Evolutionary conservation across 306 rosid species (phyloP), one percentile per base, ranked within the genome.

Genomic region (Castanea sativa): DNA sequence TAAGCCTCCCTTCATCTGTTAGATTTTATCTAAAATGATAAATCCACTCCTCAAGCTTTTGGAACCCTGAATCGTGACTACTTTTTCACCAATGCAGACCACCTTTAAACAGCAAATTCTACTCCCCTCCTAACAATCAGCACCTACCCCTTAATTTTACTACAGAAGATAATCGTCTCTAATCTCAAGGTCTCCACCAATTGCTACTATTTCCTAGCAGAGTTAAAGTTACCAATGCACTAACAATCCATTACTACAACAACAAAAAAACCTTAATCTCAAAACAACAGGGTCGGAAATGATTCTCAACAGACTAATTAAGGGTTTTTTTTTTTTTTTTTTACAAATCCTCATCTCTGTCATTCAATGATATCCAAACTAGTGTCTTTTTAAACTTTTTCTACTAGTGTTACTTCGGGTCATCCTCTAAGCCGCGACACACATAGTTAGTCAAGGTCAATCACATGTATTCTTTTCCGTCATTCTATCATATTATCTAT

Each of bases 361-460:
- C 16, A 49, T 49, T 49, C 15, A 10, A 49, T 49, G 15, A 10
- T 49, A 49, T 49, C 53, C 53, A 49, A 49, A 49, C 1, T 49
- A 10, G 15, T 38, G 45, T 38, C 45, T 38, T 38, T 38, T 38
- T 38, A 7, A 38, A 38, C 45, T 38, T 38, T 38, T 38, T 38
- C 45, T 7, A 38, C 45, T 7, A 2, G 45, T 38, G 45, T 7
- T 38, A 38, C 7, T 38, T 38, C 11, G 2, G 45, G 45, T 38
- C 45, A 38, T 38, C 45, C 2, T 38, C 45, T 38, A 38, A 38
- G 45, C 45, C 45, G 11, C 2, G 0, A 38, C 11, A 38, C 45
- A 38, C 45, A 1, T 0, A 0, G 1, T 38, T 0, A 38, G 10
- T 38, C 45, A 38, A 38, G 11, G 11, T 2, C 11, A 0, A 10